A percentile compares a stretch with the other conserved stretches of the same genome.
These are phyloP conservation scores for Hypomyces rosellus DNA, from an alignment of 2,329 filamentous ascomycete species.

Conservation along the genomic window DNA sequence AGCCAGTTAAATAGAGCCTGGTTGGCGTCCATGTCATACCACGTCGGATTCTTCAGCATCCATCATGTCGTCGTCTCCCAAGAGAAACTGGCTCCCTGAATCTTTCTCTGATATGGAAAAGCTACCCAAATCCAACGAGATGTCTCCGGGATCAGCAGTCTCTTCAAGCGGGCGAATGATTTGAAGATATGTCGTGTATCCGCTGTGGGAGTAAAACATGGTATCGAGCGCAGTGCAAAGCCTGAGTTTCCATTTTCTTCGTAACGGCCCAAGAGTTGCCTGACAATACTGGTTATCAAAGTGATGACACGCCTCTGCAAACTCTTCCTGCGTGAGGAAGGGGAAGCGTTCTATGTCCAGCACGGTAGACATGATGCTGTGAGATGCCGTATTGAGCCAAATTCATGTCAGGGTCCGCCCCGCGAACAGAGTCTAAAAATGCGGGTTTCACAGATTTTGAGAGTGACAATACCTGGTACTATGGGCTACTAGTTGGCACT, in stretches of 20 bases:
- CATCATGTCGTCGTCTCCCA: slow-evolving; percentile 41
- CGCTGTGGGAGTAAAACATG: slow-evolving; percentile 34
- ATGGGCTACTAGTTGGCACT: background rate
- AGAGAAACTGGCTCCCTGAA: slow-evolving; percentile 15
- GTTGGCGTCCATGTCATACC: slow-evolving; percentile 29
- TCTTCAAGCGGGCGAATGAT: slow-evolving; percentile 48
- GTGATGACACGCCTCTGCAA: slow-evolving; percentile 57
- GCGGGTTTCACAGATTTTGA: background rate
- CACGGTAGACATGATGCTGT: background rate
- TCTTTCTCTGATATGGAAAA: slow-evolving; percentile 36
- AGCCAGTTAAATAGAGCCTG: slow-evolving; percentile 1
- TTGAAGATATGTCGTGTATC: slow-evolving; percentile 48
- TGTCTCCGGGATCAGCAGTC: slow-evolving; percentile 36
- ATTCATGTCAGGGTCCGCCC: background rate
- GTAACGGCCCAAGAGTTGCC: slow-evolving; percentile 49
- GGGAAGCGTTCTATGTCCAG: slow-evolving; percentile 52
- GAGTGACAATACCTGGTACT: background rate
- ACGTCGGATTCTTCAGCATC: slow-evolving; percentile 46
- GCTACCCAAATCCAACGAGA: slow-evolving; percentile 39
- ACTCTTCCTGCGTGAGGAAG: slow-evolving; percentile 55
- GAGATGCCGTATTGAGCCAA: background rate
- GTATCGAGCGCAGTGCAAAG: slow-evolving; percentile 46
- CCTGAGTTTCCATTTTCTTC: slow-evolving; percentile 49
- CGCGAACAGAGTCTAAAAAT: background rate
- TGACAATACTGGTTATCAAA: slow-evolving; percentile 54